These are phyloP conservation scores for Cystobasidium pallidum DNA, from an alignment of 1,284 basidiomycete genomes.

Conservation along the genomic window DNA sequence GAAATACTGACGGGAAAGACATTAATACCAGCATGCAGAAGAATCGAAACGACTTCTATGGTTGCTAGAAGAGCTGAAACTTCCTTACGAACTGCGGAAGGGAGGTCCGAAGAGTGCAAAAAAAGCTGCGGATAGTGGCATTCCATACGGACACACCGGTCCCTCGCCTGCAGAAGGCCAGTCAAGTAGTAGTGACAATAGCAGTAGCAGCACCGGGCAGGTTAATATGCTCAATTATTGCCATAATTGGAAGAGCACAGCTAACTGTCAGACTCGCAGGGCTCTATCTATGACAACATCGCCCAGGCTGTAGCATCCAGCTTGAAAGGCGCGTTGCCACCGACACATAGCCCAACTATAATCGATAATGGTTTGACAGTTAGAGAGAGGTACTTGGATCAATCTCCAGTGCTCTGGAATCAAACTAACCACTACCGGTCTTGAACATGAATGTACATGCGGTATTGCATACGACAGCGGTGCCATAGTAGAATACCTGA, in stretches of 20 bases:
- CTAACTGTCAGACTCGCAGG: not conserved
- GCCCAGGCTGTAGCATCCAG: slow-evolving; percentile 37
- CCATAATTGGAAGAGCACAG: not conserved
- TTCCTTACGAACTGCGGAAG: slow-evolving; percentile 32
- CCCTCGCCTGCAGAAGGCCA: not conserved
- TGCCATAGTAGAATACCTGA: slow-evolving; percentile 42
- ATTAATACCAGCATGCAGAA: slow-evolving; percentile 11
- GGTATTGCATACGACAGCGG: slow-evolving; percentile 14
- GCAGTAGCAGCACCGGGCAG: not conserved
- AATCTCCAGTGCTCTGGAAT: too few relatives aligned
- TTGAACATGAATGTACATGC: not conserved
- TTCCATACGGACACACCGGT: too few relatives aligned
- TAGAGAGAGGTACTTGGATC: slow-evolving; percentile 32
- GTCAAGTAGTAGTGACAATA: not conserved
- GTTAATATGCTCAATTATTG: not conserved
- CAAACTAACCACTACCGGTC: too few relatives aligned
- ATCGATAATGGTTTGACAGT: slow-evolving; percentile 27
- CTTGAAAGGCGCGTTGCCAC: slow-evolving; percentile 32
- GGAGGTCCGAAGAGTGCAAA: slow-evolving; percentile 11
- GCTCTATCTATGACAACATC: slow-evolving; percentile 27
- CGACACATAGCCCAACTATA: slow-evolving; percentile 36
- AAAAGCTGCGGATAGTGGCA: not conserved
- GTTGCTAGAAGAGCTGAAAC: slow-evolving; percentile 39
- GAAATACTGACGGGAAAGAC: not conserved
- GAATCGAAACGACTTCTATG: slow-evolving; percentile 31